Conservation (phyloP, 139 green algal genomes). For the Coelastrella sp. region DNA sequence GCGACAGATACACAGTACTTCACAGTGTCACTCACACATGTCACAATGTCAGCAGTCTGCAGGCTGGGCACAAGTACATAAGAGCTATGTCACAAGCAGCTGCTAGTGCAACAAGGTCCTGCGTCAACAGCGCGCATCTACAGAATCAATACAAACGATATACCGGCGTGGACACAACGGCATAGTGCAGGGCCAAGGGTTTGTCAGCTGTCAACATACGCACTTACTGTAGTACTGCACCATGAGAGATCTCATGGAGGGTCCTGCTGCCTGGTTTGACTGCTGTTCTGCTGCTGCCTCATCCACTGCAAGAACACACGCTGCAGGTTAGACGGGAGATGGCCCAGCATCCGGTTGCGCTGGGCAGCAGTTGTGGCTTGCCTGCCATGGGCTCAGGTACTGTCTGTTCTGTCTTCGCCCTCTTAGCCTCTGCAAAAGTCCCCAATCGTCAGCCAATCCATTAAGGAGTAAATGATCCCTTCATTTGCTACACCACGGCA, state of each 20-base stretch:
- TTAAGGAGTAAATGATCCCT: no score
- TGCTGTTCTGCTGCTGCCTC: conserved; percentile 15
- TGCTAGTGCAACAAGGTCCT: background rate
- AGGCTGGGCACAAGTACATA: background rate
- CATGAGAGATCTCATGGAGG: conserved; percentile 55
- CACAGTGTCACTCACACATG: no score
- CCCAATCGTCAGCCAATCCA: no score
- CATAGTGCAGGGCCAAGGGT: no score
- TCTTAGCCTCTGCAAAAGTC: conserved; percentile 36
- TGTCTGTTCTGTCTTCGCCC: conserved; percentile 24
- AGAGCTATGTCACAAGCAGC: background rate
- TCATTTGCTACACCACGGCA: background rate
- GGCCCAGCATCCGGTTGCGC: no score
- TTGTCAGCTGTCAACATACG: no score
- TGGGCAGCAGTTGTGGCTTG: background rate
- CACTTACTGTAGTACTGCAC: conserved; percentile 65
- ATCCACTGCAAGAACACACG: conserved; percentile 28
- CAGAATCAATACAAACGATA: no score
- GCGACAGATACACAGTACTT: no score
- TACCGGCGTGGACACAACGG: no score
- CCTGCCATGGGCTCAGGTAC: conserved; percentile 44
- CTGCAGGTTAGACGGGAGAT: no score
- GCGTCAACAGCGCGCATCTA: background rate
- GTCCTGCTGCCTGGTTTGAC: background rate
- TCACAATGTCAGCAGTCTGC: no score